Evolutionary conservation across 768 basidiomycete species (phyloP).

Genomic region (Boletus rufocinnamomeus): DNA sequence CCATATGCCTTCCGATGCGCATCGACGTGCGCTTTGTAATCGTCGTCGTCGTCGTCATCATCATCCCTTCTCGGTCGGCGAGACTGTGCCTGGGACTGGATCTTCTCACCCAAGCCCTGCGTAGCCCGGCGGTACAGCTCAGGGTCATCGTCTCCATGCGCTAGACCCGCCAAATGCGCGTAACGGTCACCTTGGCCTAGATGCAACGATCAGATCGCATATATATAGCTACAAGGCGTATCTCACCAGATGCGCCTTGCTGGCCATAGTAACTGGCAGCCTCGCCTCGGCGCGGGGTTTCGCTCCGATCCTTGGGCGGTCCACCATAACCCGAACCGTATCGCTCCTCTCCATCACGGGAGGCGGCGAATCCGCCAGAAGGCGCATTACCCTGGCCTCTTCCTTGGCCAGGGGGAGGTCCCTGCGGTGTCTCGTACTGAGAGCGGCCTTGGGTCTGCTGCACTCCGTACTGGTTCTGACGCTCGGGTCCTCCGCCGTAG

Average conservation of each 20-base stretch:
- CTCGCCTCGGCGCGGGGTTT: conserved; percentile 17
- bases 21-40: conserved; percentile 23
- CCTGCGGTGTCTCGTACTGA: conserved; percentile 12
- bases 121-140: conserved; percentile 25
- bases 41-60: conserved; percentile 15
- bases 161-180: conserved; percentile 17
- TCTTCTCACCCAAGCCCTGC: conserved; percentile 24
- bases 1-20: conserved; percentile 36
- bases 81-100: conserved; percentile 20
- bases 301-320: background rate
- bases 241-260: conserved; percentile 12
- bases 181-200: conserved; percentile 27
- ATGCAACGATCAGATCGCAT: conserved; percentile 5
- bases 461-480: conserved; percentile 13
- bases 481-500: conserved; percentile 10
- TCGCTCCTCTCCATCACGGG: conserved; percentile 13
- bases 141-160: conserved; percentile 22
- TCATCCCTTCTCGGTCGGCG: background rate
- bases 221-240: background rate
- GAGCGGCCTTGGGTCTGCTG: conserved; percentile 9
- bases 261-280: conserved; percentile 21
- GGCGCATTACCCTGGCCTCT: conserved; percentile 13
- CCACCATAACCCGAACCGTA: conserved; percentile 11
- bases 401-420: conserved; percentile 3
- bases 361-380: conserved; percentile 18